Conservation (phyloP, 371 early-diverging fungal species). For the Mortierella sp. region DNA sequence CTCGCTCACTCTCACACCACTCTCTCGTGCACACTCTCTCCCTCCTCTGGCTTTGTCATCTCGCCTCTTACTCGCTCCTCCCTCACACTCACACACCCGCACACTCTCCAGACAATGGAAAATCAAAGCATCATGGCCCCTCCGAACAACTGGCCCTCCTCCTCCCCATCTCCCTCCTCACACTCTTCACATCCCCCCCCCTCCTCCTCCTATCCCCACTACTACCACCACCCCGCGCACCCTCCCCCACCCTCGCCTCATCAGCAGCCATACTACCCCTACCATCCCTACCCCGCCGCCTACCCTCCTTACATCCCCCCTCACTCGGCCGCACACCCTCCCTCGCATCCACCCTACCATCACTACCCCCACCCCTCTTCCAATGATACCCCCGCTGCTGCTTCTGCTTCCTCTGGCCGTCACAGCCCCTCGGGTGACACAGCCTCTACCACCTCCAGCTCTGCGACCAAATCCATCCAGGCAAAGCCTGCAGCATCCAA, state of each 20-base stretch:
- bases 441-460: neutral
- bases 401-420: slow-evolving; percentile 4
- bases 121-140: slow-evolving; percentile 40
- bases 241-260: slow-evolving; percentile 30
- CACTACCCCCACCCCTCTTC: slow-evolving; percentile 6
- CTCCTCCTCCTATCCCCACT: slow-evolving; percentile 11
- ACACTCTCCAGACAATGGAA: slow-evolving; percentile 8
- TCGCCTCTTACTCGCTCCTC: neutral
- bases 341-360: slow-evolving; percentile 7
- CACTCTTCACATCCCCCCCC: slow-evolving; percentile 12
- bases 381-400: neutral
- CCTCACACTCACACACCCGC: neutral
- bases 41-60: no score
- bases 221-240: slow-evolving; percentile 28
- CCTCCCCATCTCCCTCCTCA: slow-evolving; percentile 1
- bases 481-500: neutral
- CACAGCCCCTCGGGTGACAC: neutral
- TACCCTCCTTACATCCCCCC: slow-evolving; percentile 39
- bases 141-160: slow-evolving; percentile 40
- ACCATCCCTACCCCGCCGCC: slow-evolving; percentile 25
- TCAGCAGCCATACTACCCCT: slow-evolving; percentile 41
- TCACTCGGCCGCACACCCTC: slow-evolving; percentile 16
- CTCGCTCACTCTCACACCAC: no score
- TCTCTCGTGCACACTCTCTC: no score
- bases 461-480: slow-evolving; percentile 6